Evolutionary conservation across 345 rosid genomes (phyloP).

Genomic region (Eucalyptus microcorys): DNA sequence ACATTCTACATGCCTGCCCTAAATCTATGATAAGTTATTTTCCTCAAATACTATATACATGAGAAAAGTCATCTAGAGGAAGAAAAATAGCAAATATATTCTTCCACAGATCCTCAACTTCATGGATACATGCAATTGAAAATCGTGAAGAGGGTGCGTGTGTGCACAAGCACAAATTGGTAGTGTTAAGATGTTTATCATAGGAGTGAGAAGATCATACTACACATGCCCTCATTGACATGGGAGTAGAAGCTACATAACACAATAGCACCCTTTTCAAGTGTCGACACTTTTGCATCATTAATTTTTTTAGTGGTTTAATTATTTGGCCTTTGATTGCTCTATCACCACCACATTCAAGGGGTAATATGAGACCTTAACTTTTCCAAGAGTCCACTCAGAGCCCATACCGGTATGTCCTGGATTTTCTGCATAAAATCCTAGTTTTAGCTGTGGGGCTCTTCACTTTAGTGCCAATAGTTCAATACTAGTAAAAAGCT

Average conservation of each 20-base stretch:
- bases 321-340: not conserved
- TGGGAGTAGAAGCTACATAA: not conserved
- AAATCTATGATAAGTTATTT: not conserved
- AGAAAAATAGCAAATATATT: not conserved
- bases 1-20: not conserved
- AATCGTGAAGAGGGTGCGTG: not conserved
- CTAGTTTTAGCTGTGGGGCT: not conserved
- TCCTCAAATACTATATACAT: not conserved
- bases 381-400: not conserved
- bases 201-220: not conserved
- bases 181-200: not conserved
- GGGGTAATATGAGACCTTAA: not conserved
- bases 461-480: not conserved
- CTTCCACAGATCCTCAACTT: not conserved
- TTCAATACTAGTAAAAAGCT: not conserved
- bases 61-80: not conserved
- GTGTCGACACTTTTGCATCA: not conserved
- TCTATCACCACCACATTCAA: not conserved
- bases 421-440: not conserved
- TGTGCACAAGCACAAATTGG: not conserved
- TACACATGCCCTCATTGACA: not conserved
- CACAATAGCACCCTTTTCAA: not conserved
- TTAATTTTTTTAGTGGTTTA: not conserved
- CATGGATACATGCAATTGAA: not conserved
- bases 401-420: not conserved